These are phyloP conservation scores for Neurospora tetraspora DNA, from an alignment of 495 filamentous ascomycete genomes.

Conservation along the genomic window DNA sequence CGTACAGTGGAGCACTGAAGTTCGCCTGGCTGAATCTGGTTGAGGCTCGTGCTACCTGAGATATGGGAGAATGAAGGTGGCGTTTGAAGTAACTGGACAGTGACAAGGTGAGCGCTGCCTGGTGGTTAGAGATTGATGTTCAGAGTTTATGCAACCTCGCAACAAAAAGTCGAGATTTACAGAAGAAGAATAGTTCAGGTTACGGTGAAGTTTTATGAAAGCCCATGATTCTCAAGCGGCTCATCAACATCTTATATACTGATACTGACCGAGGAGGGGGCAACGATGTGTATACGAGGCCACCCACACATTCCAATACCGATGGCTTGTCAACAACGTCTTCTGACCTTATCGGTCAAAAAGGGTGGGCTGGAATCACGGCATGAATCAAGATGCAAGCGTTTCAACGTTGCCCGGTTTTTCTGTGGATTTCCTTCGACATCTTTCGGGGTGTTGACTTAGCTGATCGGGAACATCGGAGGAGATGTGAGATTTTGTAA, in stretches of 20 bases:
- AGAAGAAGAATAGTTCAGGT: neutral
- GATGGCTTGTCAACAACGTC: constrained; percentile 2
- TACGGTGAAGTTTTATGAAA: neutral
- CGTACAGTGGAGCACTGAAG: neutral
- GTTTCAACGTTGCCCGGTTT: neutral
- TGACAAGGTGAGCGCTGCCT: constrained; percentile 2
- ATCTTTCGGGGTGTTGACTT: constrained; percentile 7
- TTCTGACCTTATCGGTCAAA: constrained; percentile 15
- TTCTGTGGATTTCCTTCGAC: neutral
- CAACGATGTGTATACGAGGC: constrained; percentile 2
- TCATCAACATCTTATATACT: constrained; percentile 4
- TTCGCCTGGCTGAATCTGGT: constrained; percentile 1
- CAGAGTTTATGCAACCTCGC: neutral
- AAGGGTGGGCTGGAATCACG: constrained; percentile 16
- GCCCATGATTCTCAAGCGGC: neutral
- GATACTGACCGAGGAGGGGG: neutral
- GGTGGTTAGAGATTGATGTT: neutral
- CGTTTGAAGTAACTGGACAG: neutral
- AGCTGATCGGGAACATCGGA: constrained; percentile 15
- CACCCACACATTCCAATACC: constrained; percentile 3
- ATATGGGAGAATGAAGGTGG: neutral
- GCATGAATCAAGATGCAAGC: neutral
- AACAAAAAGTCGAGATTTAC: neutral
- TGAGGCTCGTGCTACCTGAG: constrained; percentile 14
- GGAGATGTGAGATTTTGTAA: constrained; percentile 10